Conservation (phyloP, 164 flowering plant species). For the Umbellularia californica region DNA sequence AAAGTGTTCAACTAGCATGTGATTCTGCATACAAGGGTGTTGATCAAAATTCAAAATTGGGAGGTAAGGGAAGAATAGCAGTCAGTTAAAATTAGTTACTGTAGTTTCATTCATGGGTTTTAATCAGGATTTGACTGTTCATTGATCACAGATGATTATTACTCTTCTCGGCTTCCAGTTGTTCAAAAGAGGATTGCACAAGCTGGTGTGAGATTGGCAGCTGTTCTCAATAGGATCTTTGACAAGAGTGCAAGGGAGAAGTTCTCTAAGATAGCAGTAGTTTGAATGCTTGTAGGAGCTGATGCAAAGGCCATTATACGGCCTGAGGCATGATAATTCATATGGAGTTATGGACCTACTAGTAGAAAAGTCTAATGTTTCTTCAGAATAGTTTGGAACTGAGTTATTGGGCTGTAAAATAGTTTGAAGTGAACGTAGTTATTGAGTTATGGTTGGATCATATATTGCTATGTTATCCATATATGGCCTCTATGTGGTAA, state of each 20-base stretch:
- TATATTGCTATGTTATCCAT: background rate
- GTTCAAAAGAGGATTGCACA: slow-evolving; percentile 15
- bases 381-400: too few species aligned
- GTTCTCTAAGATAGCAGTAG: background rate
- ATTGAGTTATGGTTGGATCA: background rate
- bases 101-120: background rate
- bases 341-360: background rate
- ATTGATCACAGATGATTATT: slow-evolving; percentile 8
- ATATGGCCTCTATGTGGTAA: too few species aligned
- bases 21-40: slow-evolving; percentile 8
- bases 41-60: background rate
- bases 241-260: background rate
- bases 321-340: too few species aligned
- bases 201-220: slow-evolving; percentile 13
- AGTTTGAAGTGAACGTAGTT: too few species aligned
- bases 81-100: background rate
- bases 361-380: too few species aligned
- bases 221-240: slow-evolving; percentile 8
- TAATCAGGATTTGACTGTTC: background rate
- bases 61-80: background rate
- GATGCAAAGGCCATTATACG: background rate
- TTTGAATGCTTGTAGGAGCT: background rate
- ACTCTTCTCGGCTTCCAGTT: slow-evolving; percentile 2
- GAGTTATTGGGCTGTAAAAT: too few species aligned
- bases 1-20: slow-evolving; percentile 7